Evolutionary conservation across 805 yeast species (phyloP), one percentile per base, ranked within the genome.

Genomic region (Teunomyces gatunensis): DNA sequence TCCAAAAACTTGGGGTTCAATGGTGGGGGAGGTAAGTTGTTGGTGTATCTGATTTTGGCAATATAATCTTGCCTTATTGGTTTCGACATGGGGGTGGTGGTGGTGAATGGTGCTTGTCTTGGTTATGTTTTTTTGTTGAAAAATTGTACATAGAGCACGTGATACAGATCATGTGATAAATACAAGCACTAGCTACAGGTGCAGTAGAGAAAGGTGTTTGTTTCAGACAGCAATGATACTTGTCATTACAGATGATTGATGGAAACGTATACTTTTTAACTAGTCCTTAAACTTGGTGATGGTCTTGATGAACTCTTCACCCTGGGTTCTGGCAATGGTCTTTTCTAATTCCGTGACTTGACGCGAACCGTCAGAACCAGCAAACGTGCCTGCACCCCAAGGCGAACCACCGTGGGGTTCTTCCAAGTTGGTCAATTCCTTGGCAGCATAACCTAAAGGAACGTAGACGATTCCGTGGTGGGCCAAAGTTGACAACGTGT

Each of bases 1-100:
- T 83, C 79, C 45, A 94, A 66, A 47, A 91, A 77, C 63, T 87
- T 89, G 27, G 99, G 97, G 40, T 96, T 89, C 51, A 94, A 77
- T 20, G 92, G 86, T 7, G 98, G 98, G 2, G 97, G 91, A 5
- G 99, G 99, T 20, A 94, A 74, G 58, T 82, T 87, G 64, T 94
- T 94, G 49, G 81, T 81, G 65, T 90, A 92, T 60, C 96, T 79
- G 46, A 87, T 80, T 56, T 86, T 85, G 40, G 96, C 95, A 47
- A 87, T 82, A 59, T 84, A 87, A 47, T 86, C 91, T 61, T 85
- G 91, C 63, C 83, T 80, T 52, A 77, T 75, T 42, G 74, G 69
- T 30, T 60, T 58, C 40, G 53, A 56, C 9, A 71, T 48, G 34
- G 17, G 23, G 39, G 27, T 46, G 46, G 17, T 36, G 25, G 17